These are phyloP conservation scores for Mycogone perniciosa DNA, from an alignment of 2,329 filamentous ascomycete genomes.

Conservation along the genomic window DNA sequence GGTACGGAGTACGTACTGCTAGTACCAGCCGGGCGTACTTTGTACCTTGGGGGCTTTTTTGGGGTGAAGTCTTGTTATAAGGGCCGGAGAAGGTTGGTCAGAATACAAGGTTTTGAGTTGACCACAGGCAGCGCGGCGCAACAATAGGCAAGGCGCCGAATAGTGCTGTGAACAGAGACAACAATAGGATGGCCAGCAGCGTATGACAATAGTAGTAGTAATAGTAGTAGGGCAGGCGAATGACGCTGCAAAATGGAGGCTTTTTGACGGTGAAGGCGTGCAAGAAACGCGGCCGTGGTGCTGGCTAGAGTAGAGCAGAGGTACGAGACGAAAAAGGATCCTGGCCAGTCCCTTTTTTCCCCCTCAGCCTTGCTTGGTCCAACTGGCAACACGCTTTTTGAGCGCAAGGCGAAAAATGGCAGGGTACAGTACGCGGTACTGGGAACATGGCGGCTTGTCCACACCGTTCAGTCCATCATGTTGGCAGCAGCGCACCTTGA, in stretches of 20 bases:
- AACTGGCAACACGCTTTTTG: constrained; percentile 3
- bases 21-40: constrained; percentile 2
- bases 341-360: constrained; percentile 11
- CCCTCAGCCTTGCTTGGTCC: constrained; percentile 4
- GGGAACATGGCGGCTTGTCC: background rate
- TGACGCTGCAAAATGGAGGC: background rate
- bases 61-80: background rate
- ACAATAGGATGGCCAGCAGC: background rate
- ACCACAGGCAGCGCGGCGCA: constrained; percentile 2
- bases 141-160: constrained; percentile 1
- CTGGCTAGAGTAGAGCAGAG: background rate
- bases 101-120: background rate
- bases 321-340: constrained; percentile 5
- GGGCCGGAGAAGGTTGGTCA: background rate
- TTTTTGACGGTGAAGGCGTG: background rate
- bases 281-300: constrained; percentile 5
- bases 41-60: background rate
- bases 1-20: constrained; percentile 1
- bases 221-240: background rate
- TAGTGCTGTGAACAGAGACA: background rate
- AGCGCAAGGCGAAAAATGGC: background rate
- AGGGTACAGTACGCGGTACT: background rate
- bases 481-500: background rate
- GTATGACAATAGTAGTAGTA: background rate
- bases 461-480: background rate